Percentiles rank a stretch among this genome's conserved stretches.
phyloP scores from a whole-genome alignment of 257 asterid genomes.

The Scutellaria baicalensis region DNA sequence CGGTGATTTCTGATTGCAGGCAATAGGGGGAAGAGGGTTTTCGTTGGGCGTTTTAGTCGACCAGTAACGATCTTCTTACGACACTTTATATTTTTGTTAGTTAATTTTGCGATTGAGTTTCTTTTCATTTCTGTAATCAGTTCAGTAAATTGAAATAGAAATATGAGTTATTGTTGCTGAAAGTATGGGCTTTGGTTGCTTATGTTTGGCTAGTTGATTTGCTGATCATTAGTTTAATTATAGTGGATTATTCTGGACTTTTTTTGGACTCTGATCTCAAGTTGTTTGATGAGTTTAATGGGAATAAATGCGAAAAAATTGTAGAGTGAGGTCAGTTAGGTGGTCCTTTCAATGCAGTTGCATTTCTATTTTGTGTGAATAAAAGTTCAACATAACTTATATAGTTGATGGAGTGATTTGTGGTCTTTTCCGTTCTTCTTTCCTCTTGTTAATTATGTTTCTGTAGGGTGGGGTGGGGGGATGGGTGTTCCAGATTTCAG shows the following conservation, averaged over 20 bases:
- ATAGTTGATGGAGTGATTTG: not conserved
- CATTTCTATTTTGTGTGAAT: not conserved
- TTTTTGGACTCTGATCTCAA: not conserved
- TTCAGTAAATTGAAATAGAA: not conserved
- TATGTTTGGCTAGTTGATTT: not conserved
- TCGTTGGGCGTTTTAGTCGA: conserved; percentile 15
- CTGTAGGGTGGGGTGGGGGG: not conserved
- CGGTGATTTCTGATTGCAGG: conserved; percentile 22
- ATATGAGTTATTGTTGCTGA: not conserved
- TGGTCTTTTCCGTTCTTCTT: not conserved
- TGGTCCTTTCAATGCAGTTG: not conserved
- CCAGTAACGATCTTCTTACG: conserved; percentile 9
- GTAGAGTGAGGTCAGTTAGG: not conserved
- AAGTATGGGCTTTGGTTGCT: not conserved
- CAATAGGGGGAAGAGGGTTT: conserved; percentile 9
- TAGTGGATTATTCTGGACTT: not conserved
- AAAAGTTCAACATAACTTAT: not conserved
- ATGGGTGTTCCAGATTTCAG: not conserved
- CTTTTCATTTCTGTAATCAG: not conserved
- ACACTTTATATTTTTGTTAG: not conserved
- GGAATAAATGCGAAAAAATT: not conserved
- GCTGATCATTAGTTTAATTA: not conserved
- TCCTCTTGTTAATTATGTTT: not conserved
- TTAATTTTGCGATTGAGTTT: not conserved
- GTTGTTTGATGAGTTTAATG: not conserved